Base-by-base conservation (phyloP, 495 filamentous ascomycete genomes). In the Hypoxylon perforatum region DNA sequence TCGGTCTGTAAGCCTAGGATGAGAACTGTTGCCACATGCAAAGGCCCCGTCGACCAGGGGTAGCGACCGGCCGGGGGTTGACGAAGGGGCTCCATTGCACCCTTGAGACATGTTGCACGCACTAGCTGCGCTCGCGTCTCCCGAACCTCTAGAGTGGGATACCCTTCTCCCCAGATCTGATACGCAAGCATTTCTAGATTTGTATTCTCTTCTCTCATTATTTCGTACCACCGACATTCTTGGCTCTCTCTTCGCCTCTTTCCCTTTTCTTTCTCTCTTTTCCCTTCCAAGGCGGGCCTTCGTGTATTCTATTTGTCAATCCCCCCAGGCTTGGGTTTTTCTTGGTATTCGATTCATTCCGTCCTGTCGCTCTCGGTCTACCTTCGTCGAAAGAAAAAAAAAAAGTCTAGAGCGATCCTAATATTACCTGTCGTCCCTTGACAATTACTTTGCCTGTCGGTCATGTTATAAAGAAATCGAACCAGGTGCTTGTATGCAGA, bases 61-160 rank as follows among this genome's bases (percentile, higher is more conserved):
- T 12, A 48, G 39, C 18, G 30, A 35, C 36, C 23, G 48, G 58
- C 60, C 39, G 50, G 71, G n/a, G 76, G 77, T 59, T 25, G 55
- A 63, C 33, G 55, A 76, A 59, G 70, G 46, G 65, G 64, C 67
- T 60, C 67, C 74, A 73, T 75, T 73, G 69, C 76, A 71, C 70
- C 71, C 75, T 63, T 74, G 73, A 74, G 25, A 70, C 70, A 69
- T 70, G 69, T 72, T 75, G 67, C 60, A 65, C 52, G 67, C 60
- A 65, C 52, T 57, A 65, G 41, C 57, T 54, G 52, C 38, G 67
- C 64, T 61, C 61, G 63, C 57, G 52, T 69, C 67, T 60, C 51
- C 49, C 52, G 57, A 69, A 70, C 54, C 53, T 51, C 66, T 28
- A 28, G 54, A 62, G 52, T 39, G 48, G 70, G 61, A 72, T 64